A percentile compares a stretch with the other conserved stretches of the same genome.
phyloP scores from a whole-genome alignment of 2,329 filamentous ascomycete species.

The Emergomyces orientalis region DNA sequence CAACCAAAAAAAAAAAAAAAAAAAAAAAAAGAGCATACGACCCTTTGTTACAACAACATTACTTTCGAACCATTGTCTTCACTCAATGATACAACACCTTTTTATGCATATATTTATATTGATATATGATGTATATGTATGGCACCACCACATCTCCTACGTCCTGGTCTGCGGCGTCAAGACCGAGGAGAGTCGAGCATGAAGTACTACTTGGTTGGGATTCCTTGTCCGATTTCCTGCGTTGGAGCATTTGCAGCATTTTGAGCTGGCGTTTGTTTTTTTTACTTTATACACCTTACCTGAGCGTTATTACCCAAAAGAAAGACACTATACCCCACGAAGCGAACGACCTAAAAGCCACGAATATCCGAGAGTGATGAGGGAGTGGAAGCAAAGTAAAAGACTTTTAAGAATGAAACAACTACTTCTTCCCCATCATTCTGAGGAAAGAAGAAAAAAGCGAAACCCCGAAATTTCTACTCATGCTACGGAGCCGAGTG shows the following conservation, averaged over 20 bases:
- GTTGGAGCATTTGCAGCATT: slow-evolving; percentile 1
- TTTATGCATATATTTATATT: background rate
- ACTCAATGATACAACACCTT: background rate
- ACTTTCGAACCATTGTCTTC: slow-evolving; percentile 2
- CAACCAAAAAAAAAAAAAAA: background rate
- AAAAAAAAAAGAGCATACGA: background rate
- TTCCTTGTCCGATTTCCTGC: background rate
- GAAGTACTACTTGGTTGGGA: background rate
- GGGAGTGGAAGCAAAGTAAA: background rate
- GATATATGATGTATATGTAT: background rate
- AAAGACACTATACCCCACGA: background rate
- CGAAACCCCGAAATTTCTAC: background rate
- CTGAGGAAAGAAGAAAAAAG: background rate
- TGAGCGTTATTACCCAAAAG: background rate
- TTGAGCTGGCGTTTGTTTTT: slow-evolving; percentile 7
- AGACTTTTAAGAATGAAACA: background rate
- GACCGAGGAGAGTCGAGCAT: background rate
- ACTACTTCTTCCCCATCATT: background rate
- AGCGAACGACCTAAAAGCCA: background rate
- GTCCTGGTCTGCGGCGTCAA: background rate
- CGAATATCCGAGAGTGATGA: background rate
- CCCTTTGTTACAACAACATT: slow-evolving; percentile 1
- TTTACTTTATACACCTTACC: background rate
- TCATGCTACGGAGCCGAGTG: background rate
- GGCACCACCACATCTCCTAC: slow-evolving; percentile 1